phyloP scores from a whole-genome alignment of 352 stramenopile genomes.

The Globisporangium cylindrosporum region DNA sequence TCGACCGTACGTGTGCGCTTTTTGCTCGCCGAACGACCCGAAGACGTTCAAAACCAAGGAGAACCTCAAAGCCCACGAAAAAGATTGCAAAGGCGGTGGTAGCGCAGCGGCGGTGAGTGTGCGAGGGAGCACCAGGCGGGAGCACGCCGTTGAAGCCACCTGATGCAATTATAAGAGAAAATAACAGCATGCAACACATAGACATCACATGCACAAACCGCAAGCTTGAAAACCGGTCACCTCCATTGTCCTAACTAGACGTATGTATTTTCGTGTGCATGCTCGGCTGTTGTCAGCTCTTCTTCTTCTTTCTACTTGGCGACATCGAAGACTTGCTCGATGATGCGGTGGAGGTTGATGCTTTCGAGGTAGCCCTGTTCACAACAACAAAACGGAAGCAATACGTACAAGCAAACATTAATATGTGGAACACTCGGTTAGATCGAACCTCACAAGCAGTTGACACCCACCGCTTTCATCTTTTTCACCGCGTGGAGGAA shows the following conservation, averaged over 20 bases:
- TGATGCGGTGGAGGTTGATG: conserved; percentile 85
- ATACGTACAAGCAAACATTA: not conserved
- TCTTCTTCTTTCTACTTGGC: conserved; percentile 48
- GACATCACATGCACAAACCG: not conserved
- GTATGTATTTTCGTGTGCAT: conserved; percentile 4
- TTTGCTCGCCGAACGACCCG: conserved; percentile 33
- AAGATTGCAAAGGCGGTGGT: conserved; percentile 42
- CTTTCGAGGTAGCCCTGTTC: conserved; percentile 77
- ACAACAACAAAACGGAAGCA: conserved; percentile 5
- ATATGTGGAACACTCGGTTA: not conserved
- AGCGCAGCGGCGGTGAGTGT: not conserved
- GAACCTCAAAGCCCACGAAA: conserved; percentile 69
- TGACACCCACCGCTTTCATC: conserved; percentile 67
- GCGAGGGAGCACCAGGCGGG: not conserved
- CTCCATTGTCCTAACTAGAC: not conserved
- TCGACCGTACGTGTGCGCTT: conserved; percentile 47
- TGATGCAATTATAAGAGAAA: not conserved
- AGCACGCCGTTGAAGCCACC: not conserved
- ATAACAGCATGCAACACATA: not conserved
- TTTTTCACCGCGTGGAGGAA: conserved; percentile 85
- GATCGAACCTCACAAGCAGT: not conserved
- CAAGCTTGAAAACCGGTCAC: not conserved
- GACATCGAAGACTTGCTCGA: conserved; percentile 84
- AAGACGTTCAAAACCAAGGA: conserved; percentile 73
- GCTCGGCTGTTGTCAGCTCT: not conserved